Evolutionary conservation across 2,329 filamentous ascomycete genomes (phyloP).

Genomic region (Pseudocercospora fuligena): DNA sequence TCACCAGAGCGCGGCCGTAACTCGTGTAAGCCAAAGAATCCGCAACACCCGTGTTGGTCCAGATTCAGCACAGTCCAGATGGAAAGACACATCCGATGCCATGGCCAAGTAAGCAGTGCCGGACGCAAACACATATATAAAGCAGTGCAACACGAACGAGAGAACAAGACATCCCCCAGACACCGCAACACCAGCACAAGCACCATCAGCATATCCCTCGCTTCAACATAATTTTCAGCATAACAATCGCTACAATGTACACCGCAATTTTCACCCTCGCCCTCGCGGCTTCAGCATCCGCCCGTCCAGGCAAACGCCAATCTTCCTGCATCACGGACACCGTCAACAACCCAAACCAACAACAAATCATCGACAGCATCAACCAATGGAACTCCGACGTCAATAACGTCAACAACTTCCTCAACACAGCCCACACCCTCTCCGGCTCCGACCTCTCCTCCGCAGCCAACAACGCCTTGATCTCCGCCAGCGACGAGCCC

Average conservation of each 20-base stretch:
- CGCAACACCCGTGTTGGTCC: too few relatives aligned
- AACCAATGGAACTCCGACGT: slow-evolving; percentile 48
- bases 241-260: neutral
- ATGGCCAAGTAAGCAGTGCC: neutral
- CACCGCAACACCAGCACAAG: neutral
- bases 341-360: slow-evolving; percentile 15
- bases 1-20: too few relatives aligned
- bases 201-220: neutral
- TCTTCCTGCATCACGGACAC: slow-evolving; percentile 23
- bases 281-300: slow-evolving; percentile 6
- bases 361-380: slow-evolving; percentile 24
- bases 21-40: too few relatives aligned
- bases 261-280: slow-evolving; percentile 8
- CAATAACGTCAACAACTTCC: slow-evolving; percentile 59
- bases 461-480: slow-evolving; percentile 12
- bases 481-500: slow-evolving; percentile 29
- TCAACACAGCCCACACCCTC: slow-evolving; percentile 60
- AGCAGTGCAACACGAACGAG: too few relatives aligned
- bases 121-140: too few relatives aligned
- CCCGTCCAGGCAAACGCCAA: slow-evolving; percentile 1
- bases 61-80: too few relatives aligned
- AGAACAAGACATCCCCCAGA: neutral
- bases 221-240: too few relatives aligned
- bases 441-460: slow-evolving; percentile 60
- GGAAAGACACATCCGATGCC: neutral